Evolutionary conservation across 2,329 filamentous ascomycete species (phyloP).

Genomic region (Didymella arachidicola): DNA sequence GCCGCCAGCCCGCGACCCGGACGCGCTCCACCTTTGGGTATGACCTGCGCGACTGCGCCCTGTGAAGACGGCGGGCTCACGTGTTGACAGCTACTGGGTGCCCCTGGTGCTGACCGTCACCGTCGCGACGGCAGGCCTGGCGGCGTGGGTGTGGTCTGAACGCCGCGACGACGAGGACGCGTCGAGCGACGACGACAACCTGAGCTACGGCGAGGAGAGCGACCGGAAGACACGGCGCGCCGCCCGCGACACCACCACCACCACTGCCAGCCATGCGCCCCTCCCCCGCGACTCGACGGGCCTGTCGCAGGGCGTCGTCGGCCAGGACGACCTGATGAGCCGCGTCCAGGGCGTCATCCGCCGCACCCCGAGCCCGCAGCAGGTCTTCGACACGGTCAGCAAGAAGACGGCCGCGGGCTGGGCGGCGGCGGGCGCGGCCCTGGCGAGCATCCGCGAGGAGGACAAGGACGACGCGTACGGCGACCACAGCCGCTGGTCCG

Average conservation of each 20-base stretch:
- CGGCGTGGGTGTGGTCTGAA: slow-evolving; percentile 94
- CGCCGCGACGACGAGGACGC: slow-evolving; percentile 77
- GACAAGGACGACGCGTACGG: slow-evolving; percentile 75
- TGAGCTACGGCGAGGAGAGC: slow-evolving; percentile 54
- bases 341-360: slow-evolving; percentile 83
- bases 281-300: slow-evolving; percentile 25
- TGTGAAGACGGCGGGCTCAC: background rate
- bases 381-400: slow-evolving; percentile 84
- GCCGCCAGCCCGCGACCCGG: slow-evolving; percentile 62
- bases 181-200: slow-evolving; percentile 59
- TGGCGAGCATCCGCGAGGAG: slow-evolving; percentile 85
- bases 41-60: slow-evolving; percentile 16
- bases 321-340: slow-evolving; percentile 68
- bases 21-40: slow-evolving; percentile 72
- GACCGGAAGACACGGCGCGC: slow-evolving; percentile 17
- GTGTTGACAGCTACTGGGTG: slow-evolving; percentile 65
- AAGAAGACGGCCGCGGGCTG: slow-evolving; percentile 82
- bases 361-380: slow-evolving; percentile 84
- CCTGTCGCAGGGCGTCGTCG: slow-evolving; percentile 38
- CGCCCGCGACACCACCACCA: background rate
- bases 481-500: slow-evolving; percentile 90
- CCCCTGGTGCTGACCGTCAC: slow-evolving; percentile 87
- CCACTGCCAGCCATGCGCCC: slow-evolving; percentile 1
- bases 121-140: slow-evolving; percentile 83
- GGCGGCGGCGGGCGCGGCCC: slow-evolving; percentile 81